Evolutionary conservation across 1,139 yeast species (phyloP), one percentile per base, ranked within the genome.

Genomic region (Yamadazyma mexicana): DNA sequence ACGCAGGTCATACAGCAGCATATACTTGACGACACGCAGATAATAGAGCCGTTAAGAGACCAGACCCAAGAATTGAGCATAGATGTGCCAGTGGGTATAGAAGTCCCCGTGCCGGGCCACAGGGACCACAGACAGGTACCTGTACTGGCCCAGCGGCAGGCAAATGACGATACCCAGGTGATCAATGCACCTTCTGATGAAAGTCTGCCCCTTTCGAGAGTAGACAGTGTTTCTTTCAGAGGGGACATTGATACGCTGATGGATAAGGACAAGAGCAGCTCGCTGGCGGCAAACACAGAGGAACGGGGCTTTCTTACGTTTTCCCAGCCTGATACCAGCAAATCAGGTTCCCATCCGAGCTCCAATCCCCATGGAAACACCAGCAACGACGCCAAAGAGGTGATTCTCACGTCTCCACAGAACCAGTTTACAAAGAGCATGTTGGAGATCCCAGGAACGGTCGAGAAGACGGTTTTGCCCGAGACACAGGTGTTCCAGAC

Each of bases 401-500:
- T 11, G 5, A 12, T 17, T 14, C 3, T 14, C 2, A 35, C 35
- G 12, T 39, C 39, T 12, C 39, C 39, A 2, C 12, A 5, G 5
- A 11, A 35, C n/a, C 35, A 31, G 11, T 5, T 34, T 5, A 31
- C 26, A 3, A 31, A 29, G 16, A 40, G 42, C 15, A 32, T 36
- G 11, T 41, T 50, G 3, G 49, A 49, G 37, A 49, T 50, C 10
- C 54, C 54, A 3, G 52, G 51, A 4, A 48, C 54, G 1, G 45
- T 40, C 1, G 54, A 50, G 26, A 34, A 38, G 27, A 24, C 34
- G 4, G 35, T 20, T 5, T 4, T 5, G 9, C 42, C 51, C 14
- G 40, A 40, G 28, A 49, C 53, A 3, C 55, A 52, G 33, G 56
- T 52, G 9, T 28, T 43, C 5, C 48, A 51, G 28, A 52, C 55